Percentiles rank a stretch among this genome's conserved stretches.
Conservation (phyloP, 768 basidiomycete species). For the Psilocybe subaeruginosa region DNA sequence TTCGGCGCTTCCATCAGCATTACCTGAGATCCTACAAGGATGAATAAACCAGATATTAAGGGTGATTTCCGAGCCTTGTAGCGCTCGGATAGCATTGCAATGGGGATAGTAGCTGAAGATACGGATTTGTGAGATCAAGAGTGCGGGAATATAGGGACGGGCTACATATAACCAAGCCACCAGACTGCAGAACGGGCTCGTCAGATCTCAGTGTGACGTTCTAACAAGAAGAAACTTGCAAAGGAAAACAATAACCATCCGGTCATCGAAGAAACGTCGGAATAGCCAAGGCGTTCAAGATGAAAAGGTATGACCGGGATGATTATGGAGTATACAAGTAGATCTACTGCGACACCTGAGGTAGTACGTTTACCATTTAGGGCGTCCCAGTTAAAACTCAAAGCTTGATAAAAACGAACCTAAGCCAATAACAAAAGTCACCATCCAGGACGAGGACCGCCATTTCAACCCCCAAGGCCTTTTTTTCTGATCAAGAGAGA, state of each 20-base stretch:
- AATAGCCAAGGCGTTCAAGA: conserved; percentile 50
- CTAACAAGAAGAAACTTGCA: conserved; percentile 35
- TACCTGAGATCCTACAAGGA: conserved; percentile 56
- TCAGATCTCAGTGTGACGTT: not conserved
- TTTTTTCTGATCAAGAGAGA: not conserved
- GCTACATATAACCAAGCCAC: conserved; percentile 58
- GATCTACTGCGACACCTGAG: conserved; percentile 49
- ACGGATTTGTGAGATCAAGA: too few species aligned
- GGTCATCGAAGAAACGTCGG: conserved; percentile 47
- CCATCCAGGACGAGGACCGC: conserved; percentile 61
- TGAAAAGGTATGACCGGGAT: conserved; percentile 70
- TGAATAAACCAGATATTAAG: conserved; percentile 50
- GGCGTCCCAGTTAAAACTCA: too few species aligned
- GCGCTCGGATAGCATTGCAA: conserved; percentile 57
- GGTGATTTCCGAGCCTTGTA: conserved; percentile 49
- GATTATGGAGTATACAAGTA: conserved; percentile 63
- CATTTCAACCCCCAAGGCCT: conserved; percentile 52
- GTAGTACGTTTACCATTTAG: not conserved
- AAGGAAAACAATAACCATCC: conserved; percentile 68
- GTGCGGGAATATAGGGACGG: not conserved
- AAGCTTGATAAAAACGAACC: conserved; percentile 33
- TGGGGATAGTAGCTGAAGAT: conserved; percentile 53
- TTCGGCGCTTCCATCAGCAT: conserved; percentile 66
- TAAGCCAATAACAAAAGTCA: conserved; percentile 55
- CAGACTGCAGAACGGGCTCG: conserved; percentile 41